Evolutionary conservation across 352 stramenopile species (phyloP).

Genomic region (Phytophthora brassicae): DNA sequence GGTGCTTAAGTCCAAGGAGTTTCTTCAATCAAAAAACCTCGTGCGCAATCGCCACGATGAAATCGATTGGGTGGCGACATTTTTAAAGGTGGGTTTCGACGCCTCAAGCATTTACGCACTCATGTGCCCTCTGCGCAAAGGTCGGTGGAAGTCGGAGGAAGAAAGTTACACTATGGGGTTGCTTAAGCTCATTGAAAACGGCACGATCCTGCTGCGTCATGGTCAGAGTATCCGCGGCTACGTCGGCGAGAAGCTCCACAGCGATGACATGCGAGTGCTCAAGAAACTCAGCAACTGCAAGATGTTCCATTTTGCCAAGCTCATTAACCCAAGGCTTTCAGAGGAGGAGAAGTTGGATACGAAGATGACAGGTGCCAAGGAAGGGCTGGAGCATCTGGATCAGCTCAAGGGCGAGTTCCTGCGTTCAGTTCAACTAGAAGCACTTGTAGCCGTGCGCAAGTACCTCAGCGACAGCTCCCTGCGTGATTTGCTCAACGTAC

Average conservation of each 20-base stretch:
- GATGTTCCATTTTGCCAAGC: conserved; percentile 70
- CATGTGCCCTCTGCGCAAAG: conserved; percentile 75
- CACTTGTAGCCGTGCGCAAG: conserved; percentile 71
- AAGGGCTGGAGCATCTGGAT: conserved; percentile 42
- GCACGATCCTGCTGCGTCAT: conserved; percentile 56
- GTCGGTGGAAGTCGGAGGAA: conserved; percentile 74
- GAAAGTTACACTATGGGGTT: conserved; percentile 75
- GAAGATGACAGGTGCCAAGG: conserved; percentile 29
- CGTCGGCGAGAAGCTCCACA: conserved; percentile 77
- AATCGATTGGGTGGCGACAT: conserved; percentile 79
- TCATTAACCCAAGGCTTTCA: conserved; percentile 61
- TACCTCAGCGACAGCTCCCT: conserved; percentile 72
- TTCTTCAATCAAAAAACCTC: conserved; percentile 55
- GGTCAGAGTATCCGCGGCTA: conserved; percentile 73
- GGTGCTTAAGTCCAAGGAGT: conserved; percentile 69
- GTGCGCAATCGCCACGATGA: conserved; percentile 76
- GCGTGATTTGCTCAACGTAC: conserved; percentile 59
- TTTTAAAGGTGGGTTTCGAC: conserved; percentile 75
- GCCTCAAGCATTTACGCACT: conserved; percentile 71
- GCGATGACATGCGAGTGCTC: conserved; percentile 81
- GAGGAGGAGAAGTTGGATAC: conserved; percentile 58
- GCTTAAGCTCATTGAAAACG: conserved; percentile 63
- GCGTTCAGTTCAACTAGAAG: conserved; percentile 74
- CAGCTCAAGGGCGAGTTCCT: conserved; percentile 72
- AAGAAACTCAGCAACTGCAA: conserved; percentile 88